Percentiles rank a stretch among this genome's conserved stretches.
These are phyloP conservation scores for Citrus sinensis DNA, from an alignment of 345 rosid genomes.

Conservation along the genomic window DNA sequence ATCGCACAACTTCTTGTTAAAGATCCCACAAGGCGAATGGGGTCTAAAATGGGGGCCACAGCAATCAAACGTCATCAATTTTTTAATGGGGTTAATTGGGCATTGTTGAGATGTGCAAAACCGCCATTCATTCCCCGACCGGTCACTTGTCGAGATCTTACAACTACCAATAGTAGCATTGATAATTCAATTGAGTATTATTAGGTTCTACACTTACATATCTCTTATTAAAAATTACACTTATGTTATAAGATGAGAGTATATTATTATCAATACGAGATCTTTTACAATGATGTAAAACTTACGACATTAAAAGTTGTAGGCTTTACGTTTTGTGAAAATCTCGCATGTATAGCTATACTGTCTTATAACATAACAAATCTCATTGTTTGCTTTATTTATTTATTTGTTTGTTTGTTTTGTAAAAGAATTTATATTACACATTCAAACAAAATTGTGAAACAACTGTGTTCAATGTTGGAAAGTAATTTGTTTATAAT, in stretches of 20 bases:
- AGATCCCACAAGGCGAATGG: constrained; percentile 49
- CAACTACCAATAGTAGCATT: background rate
- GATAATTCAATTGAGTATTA: constrained; percentile 43
- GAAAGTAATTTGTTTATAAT: background rate
- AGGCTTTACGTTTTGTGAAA: background rate
- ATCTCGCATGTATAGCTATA: background rate
- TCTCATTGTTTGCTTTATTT: background rate
- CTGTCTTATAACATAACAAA: background rate
- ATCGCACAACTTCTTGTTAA: constrained; percentile 49
- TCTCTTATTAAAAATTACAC: background rate
- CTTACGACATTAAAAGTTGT: too few species aligned
- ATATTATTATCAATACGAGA: background rate
- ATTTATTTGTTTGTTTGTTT: background rate
- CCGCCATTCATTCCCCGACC: constrained; percentile 47
- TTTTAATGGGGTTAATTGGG: constrained; percentile 62
- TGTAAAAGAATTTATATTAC: background rate
- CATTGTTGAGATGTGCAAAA: constrained; percentile 46
- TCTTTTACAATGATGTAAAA: background rate
- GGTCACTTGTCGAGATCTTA: constrained; percentile 9
- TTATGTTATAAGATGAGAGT: background rate
- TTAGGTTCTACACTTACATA: background rate
- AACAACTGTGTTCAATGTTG: background rate
- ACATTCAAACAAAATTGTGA: background rate
- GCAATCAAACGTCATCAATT: constrained; percentile 49
- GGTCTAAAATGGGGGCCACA: constrained; percentile 55